Base-by-base conservation (phyloP, 2,329 filamentous ascomycete species). In the Periconia digitata region DNA sequence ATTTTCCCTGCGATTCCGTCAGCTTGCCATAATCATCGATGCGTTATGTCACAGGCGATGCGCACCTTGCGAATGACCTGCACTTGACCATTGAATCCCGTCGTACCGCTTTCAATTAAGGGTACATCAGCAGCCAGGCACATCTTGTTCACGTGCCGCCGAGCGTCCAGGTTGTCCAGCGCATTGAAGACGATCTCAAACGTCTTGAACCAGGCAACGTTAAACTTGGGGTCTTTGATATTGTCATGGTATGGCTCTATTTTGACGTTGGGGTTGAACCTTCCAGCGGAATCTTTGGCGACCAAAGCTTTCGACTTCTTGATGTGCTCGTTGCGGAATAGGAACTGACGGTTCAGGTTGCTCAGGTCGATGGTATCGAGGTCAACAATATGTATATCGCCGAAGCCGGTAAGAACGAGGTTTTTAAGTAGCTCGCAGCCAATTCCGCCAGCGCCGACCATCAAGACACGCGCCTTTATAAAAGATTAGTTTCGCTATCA, bases 341-440 rank as follows among this genome's bases (percentile, higher is more conserved):
- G 85, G 65, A 99, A 99, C 72, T 99, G 94, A 46, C 94, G 89
- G 64, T 99, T 99, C 43, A 99, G 81, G 69, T 99, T 99, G 75
- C 91, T 96, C 18, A 99, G 81, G 69, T 99, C 94, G 74, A 99
- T 97, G 1, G 94, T 99, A 72, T 99, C 94, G 51, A 99, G 87
- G 72, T 99, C 94, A 59, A 99, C 90, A 39, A 97, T 86, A 72
- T 96, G 89, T 43, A 97, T 85, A 74, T 96, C 89, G 57, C 90
- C 90, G 62, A 96, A 99, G 58, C 92, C 92, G 37, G 86, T 88
- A 41, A 96, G 85, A 38, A 92, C 90, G 48, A 99, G 85, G 72
- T 97, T 96, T 79, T 99, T 99, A 56, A 99, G 84, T 7, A 99
- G 81, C 75, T 99, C 94, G 75, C 94, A 99, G 61, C 94, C 94